Evolutionary conservation across 805 yeast species (phyloP).

Genomic region (Jamesozyma hellenica): DNA sequence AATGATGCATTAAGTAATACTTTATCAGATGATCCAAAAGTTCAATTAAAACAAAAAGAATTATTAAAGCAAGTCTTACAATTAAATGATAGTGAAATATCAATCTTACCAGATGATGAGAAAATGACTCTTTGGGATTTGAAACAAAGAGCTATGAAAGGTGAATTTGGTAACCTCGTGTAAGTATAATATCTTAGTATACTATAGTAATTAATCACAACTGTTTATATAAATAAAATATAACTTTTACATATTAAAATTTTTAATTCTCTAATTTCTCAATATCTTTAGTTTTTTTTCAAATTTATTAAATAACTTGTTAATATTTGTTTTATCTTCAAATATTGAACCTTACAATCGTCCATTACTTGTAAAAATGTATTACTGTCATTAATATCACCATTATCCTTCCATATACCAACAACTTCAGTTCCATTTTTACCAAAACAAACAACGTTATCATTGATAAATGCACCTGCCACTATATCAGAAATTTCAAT

Average conservation of each 20-base stretch:
- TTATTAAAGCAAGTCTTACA: slow-evolving; percentile 43
- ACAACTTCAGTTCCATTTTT: slow-evolving; percentile 49
- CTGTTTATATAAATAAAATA: background rate
- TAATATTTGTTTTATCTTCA: slow-evolving; percentile 15
- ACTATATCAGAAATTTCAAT: slow-evolving; percentile 73
- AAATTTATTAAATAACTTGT: slow-evolving; percentile 11
- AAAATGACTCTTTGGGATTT: slow-evolving; percentile 31
- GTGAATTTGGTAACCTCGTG: slow-evolving; percentile 22
- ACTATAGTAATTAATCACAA: too few relatives aligned
- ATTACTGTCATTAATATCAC: slow-evolving; percentile 11
- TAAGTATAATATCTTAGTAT: too few relatives aligned
- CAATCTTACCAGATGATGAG: slow-evolving; percentile 43
- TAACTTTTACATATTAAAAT: background rate
- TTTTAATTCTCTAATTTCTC: background rate
- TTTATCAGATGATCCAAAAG: slow-evolving; percentile 16
- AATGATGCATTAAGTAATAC: slow-evolving; percentile 7
- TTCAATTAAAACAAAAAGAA: slow-evolving; percentile 32
- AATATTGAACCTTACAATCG: slow-evolving; percentile 33
- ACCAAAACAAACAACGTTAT: slow-evolving; percentile 40
- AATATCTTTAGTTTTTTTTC: background rate
- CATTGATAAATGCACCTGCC: slow-evolving; percentile 45
- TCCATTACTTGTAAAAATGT: slow-evolving; percentile 26
- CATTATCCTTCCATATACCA: slow-evolving; percentile 46
- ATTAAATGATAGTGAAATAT: slow-evolving; percentile 42
- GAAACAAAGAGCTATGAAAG: slow-evolving; percentile 28